phyloP scores from a whole-genome alignment of 2,329 filamentous ascomycete species.

The Hymenotorrendiella dingleyae region DNA sequence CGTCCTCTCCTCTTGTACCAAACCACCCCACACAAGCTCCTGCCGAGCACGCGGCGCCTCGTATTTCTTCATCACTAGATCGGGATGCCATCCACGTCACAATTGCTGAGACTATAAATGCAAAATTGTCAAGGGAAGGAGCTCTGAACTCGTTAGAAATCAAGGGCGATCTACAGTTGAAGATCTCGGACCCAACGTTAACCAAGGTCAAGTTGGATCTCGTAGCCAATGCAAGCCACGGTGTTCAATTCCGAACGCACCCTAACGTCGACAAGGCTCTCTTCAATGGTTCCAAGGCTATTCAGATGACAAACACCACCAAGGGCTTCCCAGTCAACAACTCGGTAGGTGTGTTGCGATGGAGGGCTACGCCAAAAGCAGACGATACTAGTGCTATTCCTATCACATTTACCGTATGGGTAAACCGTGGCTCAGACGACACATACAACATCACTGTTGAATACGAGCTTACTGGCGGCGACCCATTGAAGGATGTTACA shows the following conservation, averaged over 20 bases:
- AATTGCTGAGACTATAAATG: conserved; percentile 83
- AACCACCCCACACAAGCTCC: conserved; percentile 42
- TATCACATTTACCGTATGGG: conserved; percentile 96
- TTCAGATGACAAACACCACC: conserved; percentile 82
- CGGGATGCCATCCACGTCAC: conserved; percentile 84
- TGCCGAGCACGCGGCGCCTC: conserved; percentile 50
- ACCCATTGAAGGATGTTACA: conserved; percentile 74
- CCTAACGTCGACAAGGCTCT: conserved; percentile 89
- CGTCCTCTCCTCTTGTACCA: conserved; percentile 57
- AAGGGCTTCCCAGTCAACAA: conserved; percentile 95
- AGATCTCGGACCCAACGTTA: conserved; percentile 80
- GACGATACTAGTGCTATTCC: conserved; percentile 79
- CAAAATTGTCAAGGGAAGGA: conserved; percentile 83
- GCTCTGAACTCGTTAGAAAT: conserved; percentile 79
- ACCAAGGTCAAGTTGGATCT: conserved; percentile 89
- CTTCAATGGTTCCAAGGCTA: conserved; percentile 75
- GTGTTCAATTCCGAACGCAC: conserved; percentile 89
- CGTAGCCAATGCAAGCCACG: conserved; percentile 67
- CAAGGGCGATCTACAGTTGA: conserved; percentile 86
- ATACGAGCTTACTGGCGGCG: conserved; percentile 83
- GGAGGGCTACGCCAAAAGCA: conserved; percentile 77
- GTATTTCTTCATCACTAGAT: conserved; percentile 62
- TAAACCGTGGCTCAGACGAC: conserved; percentile 75
- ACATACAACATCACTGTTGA: conserved; percentile 90
- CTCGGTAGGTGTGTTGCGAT: conserved; percentile 84